Evolutionary conservation across 1,139 yeast species (phyloP).

Genomic region (Pichia sp.): DNA sequence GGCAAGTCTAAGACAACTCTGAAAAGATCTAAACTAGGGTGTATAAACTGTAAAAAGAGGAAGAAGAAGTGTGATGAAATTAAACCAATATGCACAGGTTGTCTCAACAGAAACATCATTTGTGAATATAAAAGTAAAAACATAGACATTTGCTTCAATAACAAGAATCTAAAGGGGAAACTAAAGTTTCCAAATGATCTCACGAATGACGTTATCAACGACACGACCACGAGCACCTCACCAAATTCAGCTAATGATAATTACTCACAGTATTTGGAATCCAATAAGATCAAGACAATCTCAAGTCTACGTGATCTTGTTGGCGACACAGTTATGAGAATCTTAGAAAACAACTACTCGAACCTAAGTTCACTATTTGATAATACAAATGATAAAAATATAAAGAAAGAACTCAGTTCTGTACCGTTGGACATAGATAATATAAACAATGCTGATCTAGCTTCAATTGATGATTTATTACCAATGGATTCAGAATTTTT

Average conservation of each 20-base stretch:
- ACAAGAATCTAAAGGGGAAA: not conserved
- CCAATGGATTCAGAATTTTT: conserved; percentile 14
- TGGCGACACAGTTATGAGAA: conserved; percentile 19
- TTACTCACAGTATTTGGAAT: not conserved
- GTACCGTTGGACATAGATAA: not conserved
- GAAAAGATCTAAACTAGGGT: conserved; percentile 21
- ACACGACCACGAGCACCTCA: not conserved
- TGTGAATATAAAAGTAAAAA: conserved; percentile 16
- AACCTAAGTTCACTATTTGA: conserved; percentile 10
- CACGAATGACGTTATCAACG: not conserved
- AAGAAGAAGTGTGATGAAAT: conserved; percentile 29
- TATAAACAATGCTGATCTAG: not conserved
- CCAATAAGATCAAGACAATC: conserved; percentile 13
- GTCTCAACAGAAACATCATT: conserved; percentile 22
- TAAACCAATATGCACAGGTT: conserved; percentile 27
- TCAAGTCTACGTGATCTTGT: conserved; percentile 13
- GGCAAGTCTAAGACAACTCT: not conserved
- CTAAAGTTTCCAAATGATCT: not conserved
- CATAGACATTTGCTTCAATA: not conserved
- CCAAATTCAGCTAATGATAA: not conserved
- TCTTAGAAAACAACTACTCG: conserved; percentile 14
- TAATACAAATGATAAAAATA: not conserved
- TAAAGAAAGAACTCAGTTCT: not conserved
- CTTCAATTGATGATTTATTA: conserved; percentile 6
- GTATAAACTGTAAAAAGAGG: conserved; percentile 23